Base-by-base conservation (phyloP, 2,329 filamentous ascomycete genomes). In the Fusarium caatingaense region DNA sequence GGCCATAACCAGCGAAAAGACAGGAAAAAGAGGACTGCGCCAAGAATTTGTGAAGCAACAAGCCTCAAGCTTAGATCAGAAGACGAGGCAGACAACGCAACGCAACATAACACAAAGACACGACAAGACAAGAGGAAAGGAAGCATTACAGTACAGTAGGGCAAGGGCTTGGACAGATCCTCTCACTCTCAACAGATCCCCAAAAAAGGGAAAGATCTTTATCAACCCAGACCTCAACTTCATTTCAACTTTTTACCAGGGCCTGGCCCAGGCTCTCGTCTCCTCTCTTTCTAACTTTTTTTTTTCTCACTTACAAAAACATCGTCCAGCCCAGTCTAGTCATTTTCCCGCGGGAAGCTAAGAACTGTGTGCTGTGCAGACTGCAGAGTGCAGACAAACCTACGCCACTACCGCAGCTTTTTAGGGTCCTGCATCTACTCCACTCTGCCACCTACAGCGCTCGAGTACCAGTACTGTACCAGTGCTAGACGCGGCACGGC, bases 381-480 rank as follows among this genome's bases (percentile, higher is more conserved):
- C 56, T 41, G 49, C 56, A 58, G 56, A 40, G 34, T 37, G 34
- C 34, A 37, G 34, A 55, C 34, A 27, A 34, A 44, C 57, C 12
- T 54, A 55, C 63, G 63, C 63, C 63, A 66, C 63, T 66, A 66
- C 63, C 55, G 61, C 56, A 65, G 23, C 48, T 66, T 57, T 57
- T 70, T 71, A 71, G 68, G 68, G 68, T 66, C 68, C 68, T 71
- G 65, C 68, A 71, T 62, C 45, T 56, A 51, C 68, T 56, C 68
- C 68, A 69, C 65, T 68, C 47, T 23, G 20, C 49, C 27, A 37
- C 48, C n/a, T 32, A 50, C 21, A 50, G 30, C 30, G 23, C 21
- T 51, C 48, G 9, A 51, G 32, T 34, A 13, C 30, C 30, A 50
- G 47, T 21, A 53, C 49, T 37, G 34, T 37, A 37, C 34, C 32